Evolutionary conservation across 257 asterid species (phyloP).

Genomic region (Lantana camara): DNA sequence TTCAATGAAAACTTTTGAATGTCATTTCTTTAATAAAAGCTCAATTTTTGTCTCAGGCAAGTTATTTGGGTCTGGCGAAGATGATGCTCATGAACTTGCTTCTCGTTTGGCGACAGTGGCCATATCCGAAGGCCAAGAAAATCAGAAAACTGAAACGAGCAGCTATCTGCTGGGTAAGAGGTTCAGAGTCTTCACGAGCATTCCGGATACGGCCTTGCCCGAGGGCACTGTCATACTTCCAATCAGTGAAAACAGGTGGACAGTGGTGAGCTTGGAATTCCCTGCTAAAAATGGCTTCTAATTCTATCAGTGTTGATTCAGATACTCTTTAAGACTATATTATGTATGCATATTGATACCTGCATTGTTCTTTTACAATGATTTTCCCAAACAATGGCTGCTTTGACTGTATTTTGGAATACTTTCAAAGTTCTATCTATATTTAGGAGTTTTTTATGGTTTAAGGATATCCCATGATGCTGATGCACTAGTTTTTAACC

Average conservation of each 20-base stretch:
- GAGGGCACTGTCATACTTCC: slow-evolving; percentile 47
- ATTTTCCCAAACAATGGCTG: background rate
- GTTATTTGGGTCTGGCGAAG: slow-evolving; percentile 12
- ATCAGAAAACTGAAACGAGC: slow-evolving; percentile 15
- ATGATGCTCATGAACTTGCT: slow-evolving; percentile 24
- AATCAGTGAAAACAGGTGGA: slow-evolving; percentile 46
- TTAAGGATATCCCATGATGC: no score
- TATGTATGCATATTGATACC: background rate
- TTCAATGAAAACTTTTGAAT: background rate
- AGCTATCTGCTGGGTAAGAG: slow-evolving; percentile 41
- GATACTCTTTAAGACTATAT: background rate
- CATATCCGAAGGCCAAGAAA: slow-evolving; percentile 20
- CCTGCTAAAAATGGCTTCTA: slow-evolving; percentile 23
- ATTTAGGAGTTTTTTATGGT: no score
- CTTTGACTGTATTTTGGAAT: no score
- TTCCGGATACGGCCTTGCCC: slow-evolving; percentile 40
- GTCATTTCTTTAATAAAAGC: background rate
- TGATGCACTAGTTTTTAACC: no score
- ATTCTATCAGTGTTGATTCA: background rate
- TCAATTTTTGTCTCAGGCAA: slow-evolving; percentile 28
- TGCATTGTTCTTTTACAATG: background rate
- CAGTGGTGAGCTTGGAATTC: slow-evolving; percentile 42
- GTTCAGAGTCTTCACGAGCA: slow-evolving; percentile 41
- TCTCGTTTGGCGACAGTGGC: slow-evolving; percentile 19
- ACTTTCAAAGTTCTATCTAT: no score